Evolutionary conservation across 169 alveolate genomes (phyloP).

Genomic region (Plasmodium falciparum): DNA sequence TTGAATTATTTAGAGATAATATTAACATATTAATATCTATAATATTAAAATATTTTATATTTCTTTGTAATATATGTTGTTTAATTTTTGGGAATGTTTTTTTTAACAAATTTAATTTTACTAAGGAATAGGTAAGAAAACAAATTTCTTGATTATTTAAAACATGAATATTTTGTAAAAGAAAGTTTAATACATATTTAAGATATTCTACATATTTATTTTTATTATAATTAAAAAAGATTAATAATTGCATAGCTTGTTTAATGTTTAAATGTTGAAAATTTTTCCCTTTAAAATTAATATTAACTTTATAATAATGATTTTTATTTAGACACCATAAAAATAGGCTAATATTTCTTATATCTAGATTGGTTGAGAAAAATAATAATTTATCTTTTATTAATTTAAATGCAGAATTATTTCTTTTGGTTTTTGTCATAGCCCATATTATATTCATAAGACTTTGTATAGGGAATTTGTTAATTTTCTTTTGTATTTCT

Average conservation of each 20-base stretch:
- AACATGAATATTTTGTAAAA: slow-evolving; percentile 21
- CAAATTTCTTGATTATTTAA: slow-evolving; percentile 57
- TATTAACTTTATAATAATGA: slow-evolving; percentile 31
- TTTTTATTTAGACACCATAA: slow-evolving; percentile 70
- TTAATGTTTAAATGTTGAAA: slow-evolving; percentile 63
- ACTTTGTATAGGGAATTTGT: slow-evolving; percentile 50
- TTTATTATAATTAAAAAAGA: slow-evolving; percentile 56
- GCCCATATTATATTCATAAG: slow-evolving; percentile 62
- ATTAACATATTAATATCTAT: slow-evolving; percentile 57
- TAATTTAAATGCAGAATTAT: slow-evolving; percentile 14
- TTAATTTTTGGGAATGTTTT: slow-evolving; percentile 27
- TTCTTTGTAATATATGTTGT: slow-evolving; percentile 21
- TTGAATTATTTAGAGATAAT: slow-evolving; percentile 41
- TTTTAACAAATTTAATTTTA: slow-evolving; percentile 36
- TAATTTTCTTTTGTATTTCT: slow-evolving; percentile 60
- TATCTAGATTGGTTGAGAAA: slow-evolving; percentile 48
- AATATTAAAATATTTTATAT: slow-evolving; percentile 17
- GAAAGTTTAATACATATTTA: slow-evolving; percentile 40
- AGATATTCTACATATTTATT: slow-evolving; percentile 52
- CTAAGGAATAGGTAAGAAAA: slow-evolving; percentile 51
- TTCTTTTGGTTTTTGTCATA: slow-evolving; percentile 70
- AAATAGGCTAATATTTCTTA: slow-evolving; percentile 62
- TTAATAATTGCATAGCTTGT: slow-evolving; percentile 70
- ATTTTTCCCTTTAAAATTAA: slow-evolving; percentile 29
- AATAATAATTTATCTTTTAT: slow-evolving; percentile 61